Base-by-base conservation (phyloP, 2,329 filamentous ascomycete genomes). In the Macrophomina phaseolina region DNA sequence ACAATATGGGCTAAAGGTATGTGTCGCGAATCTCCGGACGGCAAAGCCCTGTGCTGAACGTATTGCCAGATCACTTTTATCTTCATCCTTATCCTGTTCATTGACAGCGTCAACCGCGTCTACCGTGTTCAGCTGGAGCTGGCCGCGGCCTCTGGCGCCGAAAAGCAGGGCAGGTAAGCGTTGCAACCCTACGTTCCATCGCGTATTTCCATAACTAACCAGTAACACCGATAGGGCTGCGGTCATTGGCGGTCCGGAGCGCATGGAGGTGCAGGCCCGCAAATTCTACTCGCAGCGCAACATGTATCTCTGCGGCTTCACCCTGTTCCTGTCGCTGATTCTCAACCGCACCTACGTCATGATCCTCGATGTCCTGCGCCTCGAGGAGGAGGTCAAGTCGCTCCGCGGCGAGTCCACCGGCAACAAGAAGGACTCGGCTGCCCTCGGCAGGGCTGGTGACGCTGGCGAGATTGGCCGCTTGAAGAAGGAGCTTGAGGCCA, bases 221-320 rank as follows among this genome's bases (percentile, higher is more conserved):
- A 4, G 34, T 18, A n/a, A 40, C 42, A 4, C 18, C 4, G 63
- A 70, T 72, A 88, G 91, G 76, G 84, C 85, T 67, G 87, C 89
- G 62, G 89, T 94, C 68, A 89, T 97, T 74, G 94, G 81, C 55
- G 83, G 95, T 70, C 90, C 92, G 77, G 95, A 98, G 79, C 94
- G 95, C 71, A 93, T 97, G 87, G 95, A 99, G 83, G 94, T 98
- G 63, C 95, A 99, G 82, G 94, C 95, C 71, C 93, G 95, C 87
- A 99, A 99, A 84, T 99, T 99, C 86, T 99, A 99, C 87, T 97
- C 94, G 69, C 94, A 99, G 85, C 94, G 95, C 81, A 99, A 99
- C 89, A 99, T 99, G 95, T 99, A 99, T 84, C 93, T 99, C 69
- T 98, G 95, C 81, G 95, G 95, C 74, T 99, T 99, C 86, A 99